Evolutionary conservation across 768 basidiomycete species (phyloP), one percentile per base, ranked within the genome.

Genomic region (Suillus sp.): DNA sequence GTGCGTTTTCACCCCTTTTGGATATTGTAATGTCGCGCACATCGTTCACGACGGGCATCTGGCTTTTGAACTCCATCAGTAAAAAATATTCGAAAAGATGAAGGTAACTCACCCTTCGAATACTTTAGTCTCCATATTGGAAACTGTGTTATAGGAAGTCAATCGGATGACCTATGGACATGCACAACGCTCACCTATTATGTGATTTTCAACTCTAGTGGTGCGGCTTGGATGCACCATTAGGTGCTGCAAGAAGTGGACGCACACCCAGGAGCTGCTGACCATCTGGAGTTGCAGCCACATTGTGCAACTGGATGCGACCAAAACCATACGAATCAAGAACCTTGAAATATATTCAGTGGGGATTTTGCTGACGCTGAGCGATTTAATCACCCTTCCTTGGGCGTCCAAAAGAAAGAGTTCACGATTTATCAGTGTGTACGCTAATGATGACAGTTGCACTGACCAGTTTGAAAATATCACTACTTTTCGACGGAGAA

Each of bases 11-110:
- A 32, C 80, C 81, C 65, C 78, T 78, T 55, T 77, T 75, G 40
- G 84, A 77, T 30, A 86, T 72, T 2, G 80, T 75, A 48, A 85
- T 79, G 60, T 85, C 82, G 13, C 84, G 83, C 60, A 86, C 79
- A 63, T 86, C 83, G 61, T 84, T 81, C 2, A 85, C 72, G 30
- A 86, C 81, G 13, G 84, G 84, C 18, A 82, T 83, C 69, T 83
- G 84, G 59, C 84, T 86, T 40, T 53, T 35, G 25, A 63, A 18
- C 1, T 47, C 54, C 48, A 62, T 75, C 63, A 70, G 67, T 40
- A 45, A 54, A 38, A 25, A 7, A 2, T n/a, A 16, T 38, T 56
- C 22, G 25, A 43, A 42, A 40, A 47, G 63, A 22, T 51, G 43
- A 60, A 55, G n/a, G 59, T 45, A 8, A 69, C 75, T 1, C 62